These are phyloP conservation scores for Porodaedalea pini DNA, from an alignment of 1,284 basidiomycete genomes.

Conservation along the genomic window DNA sequence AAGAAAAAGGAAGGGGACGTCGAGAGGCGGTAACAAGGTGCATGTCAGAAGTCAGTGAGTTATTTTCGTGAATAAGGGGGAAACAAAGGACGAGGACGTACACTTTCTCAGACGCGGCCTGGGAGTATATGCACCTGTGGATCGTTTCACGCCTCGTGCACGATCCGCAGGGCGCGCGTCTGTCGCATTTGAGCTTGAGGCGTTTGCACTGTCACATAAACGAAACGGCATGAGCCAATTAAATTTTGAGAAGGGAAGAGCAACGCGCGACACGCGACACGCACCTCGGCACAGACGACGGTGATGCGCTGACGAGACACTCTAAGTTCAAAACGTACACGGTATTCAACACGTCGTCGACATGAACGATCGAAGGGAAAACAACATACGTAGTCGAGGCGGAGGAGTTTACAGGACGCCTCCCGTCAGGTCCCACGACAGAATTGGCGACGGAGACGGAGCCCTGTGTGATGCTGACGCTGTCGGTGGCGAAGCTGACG, in stretches of 20 bases:
- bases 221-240: slow-evolving; percentile 8
- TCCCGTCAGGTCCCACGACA: neutral
- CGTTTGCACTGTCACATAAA: slow-evolving; percentile 64
- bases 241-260: slow-evolving; percentile 17
- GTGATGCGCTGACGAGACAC: slow-evolving; percentile 71
- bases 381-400: neutral
- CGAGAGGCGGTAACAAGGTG: neutral
- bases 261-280: slow-evolving; percentile 25
- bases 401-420: neutral
- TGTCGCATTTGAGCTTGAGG: slow-evolving; percentile 76
- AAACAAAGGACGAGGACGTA: slow-evolving; percentile 34
- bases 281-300: slow-evolving; percentile 76
- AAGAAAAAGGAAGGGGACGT: slow-evolving; percentile 4
- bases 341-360: neutral
- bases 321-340: neutral
- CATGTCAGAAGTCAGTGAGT: slow-evolving; percentile 10
- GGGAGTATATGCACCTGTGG: slow-evolving; percentile 67
- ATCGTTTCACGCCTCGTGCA: slow-evolving; percentile 76
- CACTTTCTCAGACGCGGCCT: slow-evolving; percentile 80
- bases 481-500: slow-evolving; percentile 8
- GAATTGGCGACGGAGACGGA: neutral
- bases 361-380: neutral
- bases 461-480: neutral
- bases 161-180: slow-evolving; percentile 67
- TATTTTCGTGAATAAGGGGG: slow-evolving; percentile 2